Evolutionary conservation across 768 basidiomycete genomes (phyloP).

Genomic region (Lactarius tabidus): DNA sequence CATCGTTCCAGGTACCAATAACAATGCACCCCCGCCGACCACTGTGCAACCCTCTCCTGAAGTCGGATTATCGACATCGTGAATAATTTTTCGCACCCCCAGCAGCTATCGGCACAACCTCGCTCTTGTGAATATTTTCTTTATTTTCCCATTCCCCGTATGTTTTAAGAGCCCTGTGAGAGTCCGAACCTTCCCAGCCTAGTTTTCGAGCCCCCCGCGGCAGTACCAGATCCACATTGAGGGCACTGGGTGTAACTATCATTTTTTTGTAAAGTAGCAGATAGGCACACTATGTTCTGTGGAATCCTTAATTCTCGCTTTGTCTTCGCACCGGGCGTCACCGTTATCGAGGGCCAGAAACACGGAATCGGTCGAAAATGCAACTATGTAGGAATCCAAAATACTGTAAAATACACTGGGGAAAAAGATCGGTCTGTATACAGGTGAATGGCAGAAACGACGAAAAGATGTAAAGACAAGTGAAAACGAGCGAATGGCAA

Average conservation of each 20-base stretch:
- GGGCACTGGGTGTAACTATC: slow-evolving; percentile 8
- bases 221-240: not conserved
- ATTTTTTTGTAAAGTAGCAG: slow-evolving; percentile 16
- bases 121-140: not conserved
- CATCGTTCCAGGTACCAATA: slow-evolving; percentile 8
- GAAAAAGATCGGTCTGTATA: not conserved
- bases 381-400: not conserved
- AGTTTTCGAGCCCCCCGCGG: not conserved
- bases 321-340: not conserved
- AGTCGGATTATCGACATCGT: slow-evolving; percentile 9
- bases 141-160: not conserved
- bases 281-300: slow-evolving; percentile 12
- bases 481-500: not conserved
- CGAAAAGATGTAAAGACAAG: not conserved
- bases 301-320: slow-evolving; percentile 3
- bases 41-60: slow-evolving; percentile 1
- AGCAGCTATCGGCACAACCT: too few relatives aligned
- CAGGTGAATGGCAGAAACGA: not conserved
- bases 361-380: not conserved
- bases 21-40: not conserved
- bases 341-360: not conserved
- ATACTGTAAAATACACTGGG: not conserved
- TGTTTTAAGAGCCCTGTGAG: not conserved
- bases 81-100: too few relatives aligned
- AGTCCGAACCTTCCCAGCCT: not conserved